Percentiles rank a stretch among this genome's conserved stretches.
These are phyloP conservation scores for Coleophoma eucalyptorum DNA, from an alignment of 2,329 filamentous ascomycete species.

Conservation along the genomic window DNA sequence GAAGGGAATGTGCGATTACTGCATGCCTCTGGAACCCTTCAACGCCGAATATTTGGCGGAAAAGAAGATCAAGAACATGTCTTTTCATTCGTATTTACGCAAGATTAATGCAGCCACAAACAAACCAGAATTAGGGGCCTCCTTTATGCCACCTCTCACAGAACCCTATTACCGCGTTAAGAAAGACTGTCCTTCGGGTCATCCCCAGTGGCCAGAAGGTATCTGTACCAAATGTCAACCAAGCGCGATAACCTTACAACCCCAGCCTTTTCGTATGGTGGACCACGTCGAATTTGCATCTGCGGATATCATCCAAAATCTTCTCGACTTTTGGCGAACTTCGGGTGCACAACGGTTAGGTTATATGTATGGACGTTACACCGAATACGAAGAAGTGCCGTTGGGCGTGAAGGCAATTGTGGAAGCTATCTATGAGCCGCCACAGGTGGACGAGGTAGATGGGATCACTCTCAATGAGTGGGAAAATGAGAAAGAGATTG, in stretches of 20 bases:
- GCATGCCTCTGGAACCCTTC: conserved; percentile 94
- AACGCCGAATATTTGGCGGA: conserved; percentile 83
- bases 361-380: conserved; percentile 86
- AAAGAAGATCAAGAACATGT: conserved; percentile 98
- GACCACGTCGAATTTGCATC: conserved; percentile 97
- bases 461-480: conserved; percentile 82
- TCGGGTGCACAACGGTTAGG: conserved; percentile 82
- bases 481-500: conserved; percentile 78
- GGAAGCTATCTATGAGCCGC: conserved; percentile 95
- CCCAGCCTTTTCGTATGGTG: conserved; percentile 92
- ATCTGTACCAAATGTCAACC: conserved; percentile 99
- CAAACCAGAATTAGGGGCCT: conserved; percentile 88
- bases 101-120: conserved; percentile 97
- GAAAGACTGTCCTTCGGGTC: conserved; percentile 85
- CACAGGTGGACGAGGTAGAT: conserved; percentile 84
- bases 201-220: conserved; percentile 89
- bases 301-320: conserved; percentile 77
- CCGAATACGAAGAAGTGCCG: conserved; percentile 88
- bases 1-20: conserved; percentile 99
- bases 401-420: conserved; percentile 93
- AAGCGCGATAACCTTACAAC: conserved; percentile 91
- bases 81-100: conserved; percentile 89
- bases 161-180: conserved; percentile 92
- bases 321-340: conserved; percentile 88
- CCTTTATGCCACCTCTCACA: conserved; percentile 90